Evolutionary conservation across 2,329 filamentous ascomycete species (phyloP).

Genomic region (Exserohilum rostratum): DNA sequence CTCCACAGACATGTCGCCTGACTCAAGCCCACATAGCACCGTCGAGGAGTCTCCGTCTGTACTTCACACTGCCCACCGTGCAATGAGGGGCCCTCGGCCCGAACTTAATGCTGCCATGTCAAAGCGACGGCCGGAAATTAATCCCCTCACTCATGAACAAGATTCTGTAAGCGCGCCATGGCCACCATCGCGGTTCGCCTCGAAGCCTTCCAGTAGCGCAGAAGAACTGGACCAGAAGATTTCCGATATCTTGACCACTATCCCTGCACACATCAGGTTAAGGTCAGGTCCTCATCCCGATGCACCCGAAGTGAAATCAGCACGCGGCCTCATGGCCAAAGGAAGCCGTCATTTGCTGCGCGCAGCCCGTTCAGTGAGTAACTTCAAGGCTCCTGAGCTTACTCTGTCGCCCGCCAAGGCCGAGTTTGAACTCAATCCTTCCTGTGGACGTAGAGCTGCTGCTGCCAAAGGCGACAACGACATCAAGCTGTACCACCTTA

Average conservation of each 20-base stretch:
- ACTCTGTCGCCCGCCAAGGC: slow-evolving; percentile 46
- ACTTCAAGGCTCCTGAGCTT: slow-evolving; percentile 45
- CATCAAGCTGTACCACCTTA: slow-evolving; percentile 91
- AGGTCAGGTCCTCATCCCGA: slow-evolving; percentile 50
- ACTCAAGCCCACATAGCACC: slow-evolving; percentile 39
- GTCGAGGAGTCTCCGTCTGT: slow-evolving; percentile 47
- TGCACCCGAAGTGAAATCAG: slow-evolving; percentile 37
- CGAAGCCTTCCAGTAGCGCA: slow-evolving; percentile 33
- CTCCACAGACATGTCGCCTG: slow-evolving; percentile 37
- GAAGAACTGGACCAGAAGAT: slow-evolving; percentile 82
- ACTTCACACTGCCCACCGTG: slow-evolving; percentile 35
- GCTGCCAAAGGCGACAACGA: slow-evolving; percentile 57
- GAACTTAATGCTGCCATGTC: slow-evolving; percentile 53
- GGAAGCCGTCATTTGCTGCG: slow-evolving; percentile 41
- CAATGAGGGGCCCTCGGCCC: slow-evolving; percentile 39
- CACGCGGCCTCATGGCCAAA: slow-evolving; percentile 35
- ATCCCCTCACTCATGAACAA: slow-evolving; percentile 48
- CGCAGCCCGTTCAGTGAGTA: slow-evolving; percentile 39
- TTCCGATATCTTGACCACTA: slow-evolving; percentile 74
- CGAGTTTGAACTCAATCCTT: slow-evolving; percentile 35
- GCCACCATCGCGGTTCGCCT: slow-evolving; percentile 45
- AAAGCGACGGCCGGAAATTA: slow-evolving; percentile 45
- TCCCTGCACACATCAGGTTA: slow-evolving; percentile 80
- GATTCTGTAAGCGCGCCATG: slow-evolving; percentile 33
- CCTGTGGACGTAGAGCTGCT: slow-evolving; percentile 39